These are phyloP conservation scores for Hypericum perforatum DNA, from an alignment of 345 rosid species.

Conservation along the genomic window DNA sequence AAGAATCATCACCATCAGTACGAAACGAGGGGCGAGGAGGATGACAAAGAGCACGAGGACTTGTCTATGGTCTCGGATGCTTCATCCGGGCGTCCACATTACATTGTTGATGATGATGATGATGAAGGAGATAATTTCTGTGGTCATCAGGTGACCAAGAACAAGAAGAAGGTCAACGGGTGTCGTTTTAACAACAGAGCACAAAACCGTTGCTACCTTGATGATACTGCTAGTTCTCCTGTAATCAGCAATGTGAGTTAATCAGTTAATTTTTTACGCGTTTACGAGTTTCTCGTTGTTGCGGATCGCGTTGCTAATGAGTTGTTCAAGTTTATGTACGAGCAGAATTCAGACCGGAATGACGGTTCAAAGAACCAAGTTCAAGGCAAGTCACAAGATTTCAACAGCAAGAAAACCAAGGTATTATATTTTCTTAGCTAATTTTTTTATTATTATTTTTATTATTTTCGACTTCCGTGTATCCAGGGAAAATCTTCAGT, in stretches of 20 bases:
- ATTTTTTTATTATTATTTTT: background rate
- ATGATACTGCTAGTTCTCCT: conserved; percentile 78
- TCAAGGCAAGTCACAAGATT: conserved; percentile 35
- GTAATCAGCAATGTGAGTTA: conserved; percentile 39
- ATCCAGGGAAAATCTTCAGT: conserved; percentile 36
- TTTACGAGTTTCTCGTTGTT: no score
- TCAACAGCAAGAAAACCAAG: conserved; percentile 37
- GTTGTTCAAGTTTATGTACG: conserved; percentile 6
- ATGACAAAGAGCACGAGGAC: conserved; percentile 34
- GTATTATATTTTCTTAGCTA: conserved; percentile 11
- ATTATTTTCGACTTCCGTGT: no score
- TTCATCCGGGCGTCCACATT: conserved; percentile 65
- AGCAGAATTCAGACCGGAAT: conserved; percentile 23
- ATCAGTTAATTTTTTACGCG: background rate
- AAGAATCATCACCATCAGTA: conserved; percentile 6
- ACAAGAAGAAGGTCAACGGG: conserved; percentile 29
- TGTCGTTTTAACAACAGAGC: conserved; percentile 11
- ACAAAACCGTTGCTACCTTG: conserved; percentile 36
- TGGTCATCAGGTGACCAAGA: conserved; percentile 22
- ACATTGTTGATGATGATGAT: conserved; percentile 10
- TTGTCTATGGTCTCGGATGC: conserved; percentile 92
- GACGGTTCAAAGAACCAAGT: conserved; percentile 30
- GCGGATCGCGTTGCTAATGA: no score
- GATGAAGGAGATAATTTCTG: conserved; percentile 21
- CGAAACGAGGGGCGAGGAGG: conserved; percentile 9